These are phyloP conservation scores for Colletotrichum endophyticum DNA, from an alignment of 2,329 filamentous ascomycete species.

Conservation along the genomic window DNA sequence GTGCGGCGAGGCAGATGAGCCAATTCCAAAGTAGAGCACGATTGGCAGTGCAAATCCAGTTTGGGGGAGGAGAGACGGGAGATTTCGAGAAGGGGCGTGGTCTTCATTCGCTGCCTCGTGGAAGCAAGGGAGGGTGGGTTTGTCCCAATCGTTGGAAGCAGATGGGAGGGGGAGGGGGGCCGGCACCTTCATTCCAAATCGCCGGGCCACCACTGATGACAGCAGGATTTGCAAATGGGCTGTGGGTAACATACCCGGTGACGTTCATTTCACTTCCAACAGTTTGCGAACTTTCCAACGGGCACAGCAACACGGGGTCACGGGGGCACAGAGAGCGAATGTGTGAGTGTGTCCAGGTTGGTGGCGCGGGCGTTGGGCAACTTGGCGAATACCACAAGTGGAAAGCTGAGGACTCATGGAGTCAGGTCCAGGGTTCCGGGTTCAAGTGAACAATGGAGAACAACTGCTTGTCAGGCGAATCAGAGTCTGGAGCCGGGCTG, in stretches of 20 bases:
- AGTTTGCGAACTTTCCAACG: not conserved
- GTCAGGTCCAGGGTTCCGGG: not conserved
- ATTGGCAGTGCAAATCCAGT: not conserved
- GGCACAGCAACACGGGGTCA: not conserved
- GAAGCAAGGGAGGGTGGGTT: not conserved
- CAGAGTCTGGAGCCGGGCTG: not conserved
- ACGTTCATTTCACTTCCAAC: not conserved
- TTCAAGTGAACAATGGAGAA: not conserved
- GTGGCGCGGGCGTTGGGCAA: not conserved
- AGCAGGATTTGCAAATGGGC: not conserved
- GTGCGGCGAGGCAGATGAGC: not conserved
- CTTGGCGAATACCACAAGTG: not conserved
- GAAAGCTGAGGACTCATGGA: not conserved
- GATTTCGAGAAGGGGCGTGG: not conserved
- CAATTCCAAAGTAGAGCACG: not conserved
- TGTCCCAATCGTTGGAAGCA: not conserved
- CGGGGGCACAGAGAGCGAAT: not conserved
- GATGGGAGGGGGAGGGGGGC: not conserved
- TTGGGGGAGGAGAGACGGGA: not conserved
- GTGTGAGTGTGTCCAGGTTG: not conserved
- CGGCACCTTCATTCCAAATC: not conserved
- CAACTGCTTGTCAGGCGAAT: not conserved
- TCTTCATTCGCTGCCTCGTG: not conserved
- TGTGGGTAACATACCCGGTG: not conserved
- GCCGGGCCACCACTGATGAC: not conserved